Evolutionary conservation across 352 stramenopile genomes (phyloP).

Genomic region (Globisporangium paroecandrum): DNA sequence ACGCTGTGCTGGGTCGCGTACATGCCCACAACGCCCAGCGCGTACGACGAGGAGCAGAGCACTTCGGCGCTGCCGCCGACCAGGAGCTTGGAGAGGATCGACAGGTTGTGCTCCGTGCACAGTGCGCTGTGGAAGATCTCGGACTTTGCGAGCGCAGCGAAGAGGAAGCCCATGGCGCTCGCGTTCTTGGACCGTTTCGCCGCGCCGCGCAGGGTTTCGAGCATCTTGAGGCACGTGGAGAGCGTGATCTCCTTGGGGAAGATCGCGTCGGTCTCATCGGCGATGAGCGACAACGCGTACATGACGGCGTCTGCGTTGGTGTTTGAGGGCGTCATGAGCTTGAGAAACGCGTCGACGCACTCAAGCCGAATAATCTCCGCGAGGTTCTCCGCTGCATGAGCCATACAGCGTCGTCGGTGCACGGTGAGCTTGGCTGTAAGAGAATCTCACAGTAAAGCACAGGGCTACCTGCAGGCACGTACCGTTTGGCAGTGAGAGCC

Average conservation of each 20-base stretch:
- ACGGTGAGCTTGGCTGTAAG: not conserved
- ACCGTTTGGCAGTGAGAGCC: constrained; percentile 56
- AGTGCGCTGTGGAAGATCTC: constrained; percentile 39
- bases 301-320: constrained; percentile 43
- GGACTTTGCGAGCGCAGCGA: constrained; percentile 53
- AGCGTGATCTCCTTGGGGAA: constrained; percentile 50
- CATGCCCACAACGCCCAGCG: constrained; percentile 44
- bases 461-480: not conserved
- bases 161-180: constrained; percentile 52
- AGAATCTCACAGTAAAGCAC: not conserved
- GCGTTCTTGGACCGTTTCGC: constrained; percentile 56
- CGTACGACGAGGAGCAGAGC: constrained; percentile 44
- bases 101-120: constrained; percentile 52
- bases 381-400: constrained; percentile 45
- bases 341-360: constrained; percentile 56
- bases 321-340: constrained; percentile 42
- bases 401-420: not conserved
- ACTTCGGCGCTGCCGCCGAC: constrained; percentile 52
- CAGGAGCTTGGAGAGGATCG: constrained; percentile 64
- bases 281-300: constrained; percentile 55
- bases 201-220: constrained; percentile 63
- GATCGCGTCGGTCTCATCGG: constrained; percentile 45
- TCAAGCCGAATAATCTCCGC: constrained; percentile 42
- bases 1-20: constrained; percentile 29
- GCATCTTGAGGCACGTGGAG: constrained; percentile 31